phyloP scores from a whole-genome alignment of 2,329 filamentous ascomycete genomes.

The Colletotrichum godetiae region DNA sequence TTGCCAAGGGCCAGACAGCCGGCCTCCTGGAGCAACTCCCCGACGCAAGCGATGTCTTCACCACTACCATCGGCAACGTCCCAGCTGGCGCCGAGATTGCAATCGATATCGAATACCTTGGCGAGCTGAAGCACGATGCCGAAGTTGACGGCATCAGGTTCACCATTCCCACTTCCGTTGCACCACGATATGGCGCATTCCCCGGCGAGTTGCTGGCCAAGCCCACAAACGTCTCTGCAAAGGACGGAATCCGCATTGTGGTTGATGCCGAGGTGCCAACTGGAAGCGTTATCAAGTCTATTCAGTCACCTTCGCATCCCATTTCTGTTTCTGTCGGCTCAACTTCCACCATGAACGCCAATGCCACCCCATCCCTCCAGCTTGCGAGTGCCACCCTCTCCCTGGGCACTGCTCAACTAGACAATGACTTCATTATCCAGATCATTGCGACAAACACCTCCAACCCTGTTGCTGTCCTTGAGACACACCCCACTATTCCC shows the following conservation, averaged over 20 bases:
- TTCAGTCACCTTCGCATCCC: constrained; percentile 76
- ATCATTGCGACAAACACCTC: constrained; percentile 70
- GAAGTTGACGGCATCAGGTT: constrained; percentile 75
- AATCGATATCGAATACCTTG: constrained; percentile 74
- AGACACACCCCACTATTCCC: constrained; percentile 70
- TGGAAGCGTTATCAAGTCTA: constrained; percentile 66
- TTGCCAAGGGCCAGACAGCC: constrained; percentile 68
- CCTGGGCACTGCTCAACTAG: constrained; percentile 63
- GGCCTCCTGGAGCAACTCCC: constrained; percentile 73
- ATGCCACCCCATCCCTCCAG: constrained; percentile 62
- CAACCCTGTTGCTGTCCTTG: constrained; percentile 73
- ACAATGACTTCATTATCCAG: constrained; percentile 75
- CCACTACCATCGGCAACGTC: constrained; percentile 75
- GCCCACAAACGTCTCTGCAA: constrained; percentile 13
- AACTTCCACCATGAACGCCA: constrained; percentile 55
- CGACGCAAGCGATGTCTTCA: constrained; percentile 73
- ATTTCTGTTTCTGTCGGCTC: constrained; percentile 74
- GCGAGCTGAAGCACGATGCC: constrained; percentile 78
- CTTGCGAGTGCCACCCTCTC: constrained; percentile 72
- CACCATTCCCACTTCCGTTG: constrained; percentile 75
- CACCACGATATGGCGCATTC: constrained; percentile 71
- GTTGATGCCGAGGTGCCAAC: constrained; percentile 59
- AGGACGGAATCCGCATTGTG: constrained; percentile 40
- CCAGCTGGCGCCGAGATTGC: constrained; percentile 66
- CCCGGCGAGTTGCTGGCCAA: constrained; percentile 48